Evolutionary conservation across 2,329 filamentous ascomycete genomes (phyloP).

Genomic region (Aspergillus terreus): DNA sequence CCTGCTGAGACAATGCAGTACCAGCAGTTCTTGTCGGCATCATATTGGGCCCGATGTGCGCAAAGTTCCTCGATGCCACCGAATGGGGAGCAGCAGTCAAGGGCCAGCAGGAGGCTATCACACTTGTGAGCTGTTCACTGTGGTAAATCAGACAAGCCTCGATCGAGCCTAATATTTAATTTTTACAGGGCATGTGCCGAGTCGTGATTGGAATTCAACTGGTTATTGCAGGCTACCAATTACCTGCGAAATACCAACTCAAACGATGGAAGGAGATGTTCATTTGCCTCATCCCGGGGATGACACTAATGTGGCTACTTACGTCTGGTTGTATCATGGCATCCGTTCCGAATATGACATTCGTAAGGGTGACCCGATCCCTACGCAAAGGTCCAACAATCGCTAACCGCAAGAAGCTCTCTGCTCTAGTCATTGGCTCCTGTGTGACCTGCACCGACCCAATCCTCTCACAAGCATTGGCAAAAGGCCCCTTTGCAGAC

Average conservation of each 20-base stretch:
- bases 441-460: slow-evolving; percentile 4
- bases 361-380: not conserved
- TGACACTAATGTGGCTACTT: slow-evolving; percentile 4
- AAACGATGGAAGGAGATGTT: slow-evolving; percentile 4
- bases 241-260: slow-evolving; percentile 3
- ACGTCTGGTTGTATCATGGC: slow-evolving; percentile 2
- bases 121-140: not conserved
- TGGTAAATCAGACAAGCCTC: not conserved
- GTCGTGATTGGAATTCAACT: slow-evolving; percentile 2
- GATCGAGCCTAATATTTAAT: not conserved
- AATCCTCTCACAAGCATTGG: slow-evolving; percentile 3
- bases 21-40: slow-evolving; percentile 2
- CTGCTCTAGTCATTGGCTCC: slow-evolving; percentile 1
- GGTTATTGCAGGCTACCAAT: slow-evolving; percentile 3
- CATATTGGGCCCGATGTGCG: not conserved
- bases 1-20: not conserved
- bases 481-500: slow-evolving; percentile 4
- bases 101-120: slow-evolving; percentile 1
- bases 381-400: not conserved
- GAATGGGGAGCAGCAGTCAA: slow-evolving; percentile 1
- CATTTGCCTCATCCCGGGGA: slow-evolving; percentile 2
- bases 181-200: not conserved
- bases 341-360: slow-evolving; percentile 1
- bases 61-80: not conserved
- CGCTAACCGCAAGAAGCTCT: not conserved